phyloP scores from a whole-genome alignment of 2,329 filamentous ascomycete species.

The Apiospora rasikravindrae region DNA sequence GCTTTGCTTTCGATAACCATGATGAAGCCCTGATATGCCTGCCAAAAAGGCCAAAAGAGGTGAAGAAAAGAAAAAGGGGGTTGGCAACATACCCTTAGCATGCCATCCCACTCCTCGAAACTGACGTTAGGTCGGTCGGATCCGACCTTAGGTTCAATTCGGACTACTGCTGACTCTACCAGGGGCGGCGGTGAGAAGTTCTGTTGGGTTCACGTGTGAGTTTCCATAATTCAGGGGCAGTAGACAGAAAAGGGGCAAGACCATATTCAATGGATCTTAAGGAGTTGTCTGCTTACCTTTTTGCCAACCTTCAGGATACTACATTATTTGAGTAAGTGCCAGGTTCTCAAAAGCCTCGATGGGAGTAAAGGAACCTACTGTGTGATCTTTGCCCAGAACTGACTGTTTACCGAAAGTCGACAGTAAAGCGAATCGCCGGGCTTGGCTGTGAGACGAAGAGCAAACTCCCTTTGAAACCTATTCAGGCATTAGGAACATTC shows the following conservation, averaged over 20 bases:
- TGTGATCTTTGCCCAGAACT: conserved; percentile 82
- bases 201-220: background rate
- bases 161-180: conserved; percentile 89
- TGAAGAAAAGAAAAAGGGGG: too few relatives aligned
- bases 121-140: conserved; percentile 79
- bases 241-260: background rate
- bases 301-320: conserved; percentile 88
- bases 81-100: conserved; percentile 66
- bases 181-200: conserved; percentile 96
- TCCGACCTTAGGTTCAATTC: conserved; percentile 86
- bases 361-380: conserved; percentile 31
- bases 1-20: background rate
- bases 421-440: conserved; percentile 90
- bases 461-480: conserved; percentile 97
- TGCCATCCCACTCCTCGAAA: conserved; percentile 94
- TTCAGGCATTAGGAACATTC: conserved; percentile 62
- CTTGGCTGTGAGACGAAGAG: conserved; percentile 79
- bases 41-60: conserved; percentile 36
- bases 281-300: conserved; percentile 50
- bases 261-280: background rate
- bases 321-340: background rate
- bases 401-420: conserved; percentile 88
- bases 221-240: background rate
- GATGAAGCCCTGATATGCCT: background rate
- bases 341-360: conserved; percentile 29